Base-by-base conservation (phyloP, 139 green algal species). In the Penium margaritaceum region DNA sequence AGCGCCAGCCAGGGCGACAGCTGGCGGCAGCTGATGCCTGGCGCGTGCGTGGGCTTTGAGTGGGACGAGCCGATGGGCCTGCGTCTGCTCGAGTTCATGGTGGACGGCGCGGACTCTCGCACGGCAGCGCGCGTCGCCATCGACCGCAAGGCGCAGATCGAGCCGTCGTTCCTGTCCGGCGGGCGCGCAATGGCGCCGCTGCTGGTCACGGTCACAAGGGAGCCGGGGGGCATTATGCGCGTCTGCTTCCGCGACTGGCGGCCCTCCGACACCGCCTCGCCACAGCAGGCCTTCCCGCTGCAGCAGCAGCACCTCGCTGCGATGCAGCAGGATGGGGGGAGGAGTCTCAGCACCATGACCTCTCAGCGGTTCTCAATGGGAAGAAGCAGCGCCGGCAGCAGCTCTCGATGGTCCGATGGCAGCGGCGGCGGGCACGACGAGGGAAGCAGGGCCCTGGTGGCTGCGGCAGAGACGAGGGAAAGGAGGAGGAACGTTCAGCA, bases 71-170 rank as follows among this genome's bases (percentile, higher is more conserved):
- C 74, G 1, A 44, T 27, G 24, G 9, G n/a, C 14, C 12, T 39
- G 44, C 74, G 61, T 2, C 24, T 75, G 65, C n/a, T 70, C n/a
- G 74, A 80, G 61, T 15, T 80, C 34, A 77, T 77, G 66, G 74
- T 80, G 51, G 74, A 77, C 44, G 74, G 66, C 24, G 67, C 74
- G 6, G 21, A 51, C n/a, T 38, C 60, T 21, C 34, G 12, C 35
- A 69, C 60, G 6, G 53, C 67, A 27, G 21, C 32, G 24, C 15
- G 14, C 24, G 3, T 70, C 0, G 30, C 30, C 57, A 77, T 79
- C 30, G 64, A 76, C 53, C 17, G 78, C 21, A 17, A 32, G n/a
- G 63, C 14, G 17, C 67, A 58, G 6, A 29, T 77, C 38, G 33
- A 66, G 63, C 72, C 72, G 12, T n/a, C 29, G 14, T 9, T 21